Evolutionary conservation across 2,329 filamentous ascomycete genomes (phyloP), one percentile per base, ranked within the genome.

Genomic region (Colletotrichum paranaense): DNA sequence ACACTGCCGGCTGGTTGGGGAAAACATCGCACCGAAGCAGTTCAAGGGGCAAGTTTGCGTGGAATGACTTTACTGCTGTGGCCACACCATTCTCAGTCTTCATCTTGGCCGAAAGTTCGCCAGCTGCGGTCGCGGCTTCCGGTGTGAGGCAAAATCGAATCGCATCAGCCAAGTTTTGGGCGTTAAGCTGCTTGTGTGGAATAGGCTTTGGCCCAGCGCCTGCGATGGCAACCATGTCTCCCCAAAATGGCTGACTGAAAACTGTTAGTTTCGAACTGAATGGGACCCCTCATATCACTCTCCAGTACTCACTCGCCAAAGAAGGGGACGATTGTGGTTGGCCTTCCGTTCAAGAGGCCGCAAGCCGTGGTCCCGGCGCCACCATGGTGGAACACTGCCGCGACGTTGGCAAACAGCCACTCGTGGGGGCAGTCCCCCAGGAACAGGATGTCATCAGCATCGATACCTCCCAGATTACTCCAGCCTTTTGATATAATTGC

Each of bases 301-400:
- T 2, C 9, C 2, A 26, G n/a, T 0, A 75, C 75, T 32, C 62
- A 76, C 75, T 84, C 82, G 38, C 83, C 83, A 68, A 85, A 85
- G 75, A 85, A 90, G 0, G 88, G 89, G 1, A 90, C 85, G n/a
- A 90, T 83, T 0, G 86, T 78, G 0, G 88, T 90, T 0, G 89
- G 88, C 24, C 82, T 80, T 0, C 86, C 88, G 49, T 86, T 83
- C 2, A 81, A 78, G 9, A 91, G 82, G 1, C 88, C 88, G 35
- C 84, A 86, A 0, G 89, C 88, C 3, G 89, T 90, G 0, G 88
- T 90, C 12, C 89, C 88, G 9, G 88, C 88, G 11, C 89, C 89
- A 22, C 89, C 89, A 63, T 91, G 88, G 71, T 91, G 89, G 0
- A 91, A 83, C 0, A 90, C 88, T 12, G 83, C 84, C 0, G 86